Conservation (phyloP, 2,329 filamentous ascomycete genomes). For the Colletotrichum sp. region DNA sequence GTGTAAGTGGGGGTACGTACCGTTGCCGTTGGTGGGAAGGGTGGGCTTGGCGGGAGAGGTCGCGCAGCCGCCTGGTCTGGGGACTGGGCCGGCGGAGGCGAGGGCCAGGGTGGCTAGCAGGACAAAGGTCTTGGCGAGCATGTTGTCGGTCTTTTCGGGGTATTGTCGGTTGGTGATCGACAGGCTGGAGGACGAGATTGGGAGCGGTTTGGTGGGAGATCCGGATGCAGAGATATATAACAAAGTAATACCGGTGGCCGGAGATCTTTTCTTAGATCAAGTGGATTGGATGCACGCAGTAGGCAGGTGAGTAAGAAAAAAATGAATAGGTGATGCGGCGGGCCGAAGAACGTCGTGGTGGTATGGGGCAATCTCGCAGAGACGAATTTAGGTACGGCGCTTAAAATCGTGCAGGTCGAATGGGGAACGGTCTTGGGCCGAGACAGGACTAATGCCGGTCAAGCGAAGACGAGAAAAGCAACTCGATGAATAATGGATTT, state of each 20-base stretch:
- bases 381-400: constrained; percentile 19
- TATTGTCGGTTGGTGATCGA: not conserved
- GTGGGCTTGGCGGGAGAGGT: constrained; percentile 27
- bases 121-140: constrained; percentile 35
- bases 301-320: not conserved
- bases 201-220: not conserved
- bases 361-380: constrained; percentile 10
- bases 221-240: constrained; percentile 1
- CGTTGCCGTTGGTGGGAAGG: constrained; percentile 43
- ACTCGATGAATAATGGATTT: not conserved
- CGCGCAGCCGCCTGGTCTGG: constrained; percentile 21
- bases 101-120: constrained; percentile 38
- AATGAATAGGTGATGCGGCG: not conserved
- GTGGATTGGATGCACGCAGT: not conserved
- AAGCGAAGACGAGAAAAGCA: not conserved
- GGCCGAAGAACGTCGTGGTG: not conserved
- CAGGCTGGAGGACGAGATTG: not conserved
- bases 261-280: constrained; percentile 17
- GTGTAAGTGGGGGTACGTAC: constrained; percentile 31
- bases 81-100: constrained; percentile 31
- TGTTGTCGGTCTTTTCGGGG: not conserved
- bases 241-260: constrained; percentile 2
- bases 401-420: constrained; percentile 7
- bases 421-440: not conserved
- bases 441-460: constrained; percentile 19